A percentile compares a stretch with the other conserved stretches of the same genome.
These are phyloP conservation scores for Wallacemonas sp. DNA, from an alignment of 208 protist species.

Conservation along the genomic window DNA sequence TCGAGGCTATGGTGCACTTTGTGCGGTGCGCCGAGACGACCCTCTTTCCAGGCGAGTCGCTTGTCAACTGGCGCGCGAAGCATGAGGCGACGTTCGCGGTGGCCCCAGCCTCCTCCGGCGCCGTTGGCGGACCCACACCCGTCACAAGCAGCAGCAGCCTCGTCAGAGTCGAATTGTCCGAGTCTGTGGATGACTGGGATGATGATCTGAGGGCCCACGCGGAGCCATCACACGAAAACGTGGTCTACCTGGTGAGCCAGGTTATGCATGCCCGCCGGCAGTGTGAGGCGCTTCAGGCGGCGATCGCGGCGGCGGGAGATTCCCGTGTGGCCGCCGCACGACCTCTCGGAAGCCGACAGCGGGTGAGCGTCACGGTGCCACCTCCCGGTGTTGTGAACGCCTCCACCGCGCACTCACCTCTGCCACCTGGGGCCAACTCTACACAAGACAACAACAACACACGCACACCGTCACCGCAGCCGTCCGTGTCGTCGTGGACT, in stretches of 20 bases:
- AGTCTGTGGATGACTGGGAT: slow-evolving; percentile 23
- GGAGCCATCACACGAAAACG: slow-evolving; percentile 35
- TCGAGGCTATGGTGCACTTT: slow-evolving; percentile 89
- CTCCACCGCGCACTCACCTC: neutral
- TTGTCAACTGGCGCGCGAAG: slow-evolving; percentile 3
- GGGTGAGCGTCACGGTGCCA: too few relatives aligned
- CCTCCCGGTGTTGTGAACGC: neutral
- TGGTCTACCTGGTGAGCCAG: slow-evolving; percentile 43
- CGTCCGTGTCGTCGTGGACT: neutral
- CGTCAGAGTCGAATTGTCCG: neutral
- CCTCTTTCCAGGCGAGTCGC: slow-evolving; percentile 3
- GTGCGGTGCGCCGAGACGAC: slow-evolving; percentile 43
- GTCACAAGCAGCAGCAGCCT: neutral
- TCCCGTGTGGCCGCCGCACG: neutral
- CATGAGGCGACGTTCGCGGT: neutral
- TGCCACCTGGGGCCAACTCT: slow-evolving; percentile 10
- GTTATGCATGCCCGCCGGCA: slow-evolving; percentile 42
- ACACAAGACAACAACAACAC: neutral
- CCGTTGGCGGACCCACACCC: neutral
- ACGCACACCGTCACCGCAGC: neutral
- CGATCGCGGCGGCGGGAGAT: neutral
- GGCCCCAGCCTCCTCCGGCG: neutral
- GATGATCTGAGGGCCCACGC: slow-evolving; percentile 41
- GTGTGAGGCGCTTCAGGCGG: neutral
- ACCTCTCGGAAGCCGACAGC: too few relatives aligned